Evolutionary conservation across 352 stramenopile species (phyloP).

Genomic region (Phytophthora tubulina): DNA sequence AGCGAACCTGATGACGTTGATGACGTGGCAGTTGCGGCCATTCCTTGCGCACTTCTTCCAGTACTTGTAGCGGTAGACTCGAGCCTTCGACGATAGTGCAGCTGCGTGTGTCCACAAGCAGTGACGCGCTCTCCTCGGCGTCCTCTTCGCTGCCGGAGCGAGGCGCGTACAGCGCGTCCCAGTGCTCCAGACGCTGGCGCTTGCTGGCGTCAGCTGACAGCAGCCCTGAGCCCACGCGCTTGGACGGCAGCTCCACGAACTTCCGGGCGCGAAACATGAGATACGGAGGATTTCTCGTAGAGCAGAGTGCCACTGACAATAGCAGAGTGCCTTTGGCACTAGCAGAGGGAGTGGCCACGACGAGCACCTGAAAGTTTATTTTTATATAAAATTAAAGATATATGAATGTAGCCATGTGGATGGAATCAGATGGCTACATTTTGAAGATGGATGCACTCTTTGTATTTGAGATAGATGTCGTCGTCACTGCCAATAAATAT

Average conservation of each 20-base stretch:
- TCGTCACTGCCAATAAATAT: slow-evolving; percentile 46
- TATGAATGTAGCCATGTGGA: too few relatives aligned
- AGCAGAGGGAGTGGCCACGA: too few relatives aligned
- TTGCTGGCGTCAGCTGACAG: slow-evolving; percentile 59
- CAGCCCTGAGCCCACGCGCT: slow-evolving; percentile 59
- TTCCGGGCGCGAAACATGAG: slow-evolving; percentile 82
- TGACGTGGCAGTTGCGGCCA: slow-evolving; percentile 29
- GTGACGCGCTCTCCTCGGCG: slow-evolving; percentile 24
- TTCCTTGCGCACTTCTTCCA: slow-evolving; percentile 62
- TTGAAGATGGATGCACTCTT: not conserved
- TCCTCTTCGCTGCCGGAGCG: slow-evolving; percentile 17
- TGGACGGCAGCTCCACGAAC: slow-evolving; percentile 68
- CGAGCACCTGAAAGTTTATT: slow-evolving; percentile 1
- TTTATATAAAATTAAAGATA: too few relatives aligned
- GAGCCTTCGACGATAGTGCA: slow-evolving; percentile 63
- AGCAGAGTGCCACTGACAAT: too few relatives aligned
- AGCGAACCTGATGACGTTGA: slow-evolving; percentile 33
- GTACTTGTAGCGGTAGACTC: slow-evolving; percentile 49
- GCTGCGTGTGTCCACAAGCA: slow-evolving; percentile 66
- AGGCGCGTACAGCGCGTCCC: slow-evolving; percentile 33
- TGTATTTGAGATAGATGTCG: slow-evolving; percentile 17
- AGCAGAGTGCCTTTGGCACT: too few relatives aligned
- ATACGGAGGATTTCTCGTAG: not conserved
- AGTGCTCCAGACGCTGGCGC: slow-evolving; percentile 69
- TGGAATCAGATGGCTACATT: slow-evolving; percentile 4